Percentiles rank a stretch among this genome's conserved stretches.
Evolutionary conservation across 768 basidiomycete species (phyloP).

Genomic region (Lactifluus hygrophoroides): DNA sequence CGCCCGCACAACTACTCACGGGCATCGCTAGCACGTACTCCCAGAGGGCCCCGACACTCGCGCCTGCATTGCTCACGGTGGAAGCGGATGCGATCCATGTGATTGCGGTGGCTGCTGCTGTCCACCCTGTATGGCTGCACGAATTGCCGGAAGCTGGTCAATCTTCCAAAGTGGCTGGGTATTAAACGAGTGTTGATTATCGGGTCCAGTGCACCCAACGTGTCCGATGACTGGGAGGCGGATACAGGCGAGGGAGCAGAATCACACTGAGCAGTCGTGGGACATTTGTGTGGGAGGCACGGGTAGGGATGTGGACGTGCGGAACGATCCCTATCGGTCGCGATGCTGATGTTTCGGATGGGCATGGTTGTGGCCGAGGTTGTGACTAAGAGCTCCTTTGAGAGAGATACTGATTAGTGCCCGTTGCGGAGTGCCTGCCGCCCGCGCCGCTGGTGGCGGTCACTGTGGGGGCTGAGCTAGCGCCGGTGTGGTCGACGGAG

Average conservation of each 20-base stretch:
- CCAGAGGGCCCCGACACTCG: neutral
- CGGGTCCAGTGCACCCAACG: neutral
- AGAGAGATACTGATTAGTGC: neutral
- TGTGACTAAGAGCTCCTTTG: neutral
- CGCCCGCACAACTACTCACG: neutral
- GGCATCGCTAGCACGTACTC: too few species aligned
- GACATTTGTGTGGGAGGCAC: neutral
- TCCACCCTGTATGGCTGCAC: slow-evolving; percentile 1
- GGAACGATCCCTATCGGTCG: neutral
- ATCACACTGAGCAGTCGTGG: neutral
- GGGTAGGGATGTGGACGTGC: neutral
- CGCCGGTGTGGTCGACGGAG: neutral
- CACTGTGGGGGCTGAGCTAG: neutral
- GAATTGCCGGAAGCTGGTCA: neutral
- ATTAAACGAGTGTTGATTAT: neutral
- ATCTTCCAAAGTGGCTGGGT: neutral
- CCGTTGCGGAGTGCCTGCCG: too few species aligned
- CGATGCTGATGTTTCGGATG: neutral
- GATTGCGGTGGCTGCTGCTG: neutral
- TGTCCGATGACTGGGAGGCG: neutral
- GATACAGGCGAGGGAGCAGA: neutral
- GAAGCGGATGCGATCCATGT: neutral
- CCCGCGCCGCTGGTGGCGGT: too few species aligned
- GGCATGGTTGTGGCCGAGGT: too few species aligned
- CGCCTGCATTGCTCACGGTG: neutral